Percentiles rank a stretch among this genome's conserved stretches.
Conservation (phyloP, 192 early-diverging fungal species). For the Coemansia sp. region DNA sequence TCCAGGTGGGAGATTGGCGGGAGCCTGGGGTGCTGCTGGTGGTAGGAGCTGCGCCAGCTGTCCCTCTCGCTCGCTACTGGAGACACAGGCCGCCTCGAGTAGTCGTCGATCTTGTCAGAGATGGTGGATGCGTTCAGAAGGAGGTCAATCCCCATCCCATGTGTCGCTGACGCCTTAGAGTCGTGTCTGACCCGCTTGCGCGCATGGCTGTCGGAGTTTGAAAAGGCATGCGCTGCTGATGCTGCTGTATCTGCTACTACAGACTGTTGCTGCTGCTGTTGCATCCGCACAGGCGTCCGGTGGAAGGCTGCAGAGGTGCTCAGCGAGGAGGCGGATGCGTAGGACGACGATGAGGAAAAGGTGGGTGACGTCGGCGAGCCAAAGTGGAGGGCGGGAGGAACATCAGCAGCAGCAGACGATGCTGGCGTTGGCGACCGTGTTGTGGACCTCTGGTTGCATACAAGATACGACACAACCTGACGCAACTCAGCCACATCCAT, state of each 20-base stretch:
- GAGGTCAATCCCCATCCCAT: constrained; percentile 44
- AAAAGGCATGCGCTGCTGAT: not conserved
- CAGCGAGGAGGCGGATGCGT: constrained; percentile 18
- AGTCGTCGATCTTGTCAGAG: constrained; percentile 31
- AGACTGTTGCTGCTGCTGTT: not conserved
- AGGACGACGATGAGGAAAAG: constrained; percentile 21
- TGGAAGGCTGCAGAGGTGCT: constrained; percentile 9
- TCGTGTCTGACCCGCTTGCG: constrained; percentile 25
- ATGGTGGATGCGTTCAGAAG: constrained; percentile 48
- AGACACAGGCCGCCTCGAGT: not conserved
- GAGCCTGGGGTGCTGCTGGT: too few species aligned
- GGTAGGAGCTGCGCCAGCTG: constrained; percentile 9
- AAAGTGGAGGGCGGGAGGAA: constrained; percentile 7
- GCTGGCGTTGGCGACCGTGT: constrained; percentile 11
- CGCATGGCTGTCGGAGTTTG: constrained; percentile 1
- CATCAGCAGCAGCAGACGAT: constrained; percentile 15
- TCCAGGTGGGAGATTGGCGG: too few species aligned
- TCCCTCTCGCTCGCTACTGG: constrained; percentile 3
- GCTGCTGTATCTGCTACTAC: too few species aligned
- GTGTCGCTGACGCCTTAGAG: constrained; percentile 22
- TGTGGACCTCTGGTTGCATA: constrained; percentile 20
- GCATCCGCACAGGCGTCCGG: constrained; percentile 1
- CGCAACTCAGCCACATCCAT: constrained; percentile 53
- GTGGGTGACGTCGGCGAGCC: constrained; percentile 23
- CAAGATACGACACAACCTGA: constrained; percentile 26